phyloP scores from a whole-genome alignment of 441 rosid species.

The Pelargonium citronellum region DNA sequence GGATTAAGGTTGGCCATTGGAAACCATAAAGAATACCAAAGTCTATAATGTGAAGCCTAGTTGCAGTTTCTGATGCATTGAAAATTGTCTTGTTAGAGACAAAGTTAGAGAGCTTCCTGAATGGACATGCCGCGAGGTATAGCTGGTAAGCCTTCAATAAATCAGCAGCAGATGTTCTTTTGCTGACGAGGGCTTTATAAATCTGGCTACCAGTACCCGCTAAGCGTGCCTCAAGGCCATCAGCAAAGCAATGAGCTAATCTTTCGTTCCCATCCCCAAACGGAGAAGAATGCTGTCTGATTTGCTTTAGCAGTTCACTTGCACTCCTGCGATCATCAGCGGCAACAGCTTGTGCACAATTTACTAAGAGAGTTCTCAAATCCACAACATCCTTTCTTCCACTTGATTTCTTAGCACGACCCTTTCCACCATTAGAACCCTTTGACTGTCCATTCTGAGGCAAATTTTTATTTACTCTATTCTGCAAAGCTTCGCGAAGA shows the following conservation, averaged over 20 bases:
- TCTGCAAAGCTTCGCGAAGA: conserved; percentile 42
- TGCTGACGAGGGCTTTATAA: conserved; percentile 49
- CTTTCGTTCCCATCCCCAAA: conserved; percentile 70
- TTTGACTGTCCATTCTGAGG: conserved; percentile 26
- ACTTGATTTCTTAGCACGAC: conserved; percentile 34
- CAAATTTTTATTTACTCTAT: conserved; percentile 28
- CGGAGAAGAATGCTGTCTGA: conserved; percentile 52
- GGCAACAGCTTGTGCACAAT: conserved; percentile 60
- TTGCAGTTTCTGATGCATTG: conserved; percentile 27
- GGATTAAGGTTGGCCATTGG: conserved; percentile 60
- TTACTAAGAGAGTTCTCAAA: conserved; percentile 47
- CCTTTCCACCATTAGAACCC: conserved; percentile 31
- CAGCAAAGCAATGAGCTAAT: conserved; percentile 49
- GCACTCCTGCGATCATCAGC: conserved; percentile 43
- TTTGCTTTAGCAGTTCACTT: conserved; percentile 44
- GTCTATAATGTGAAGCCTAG: conserved; percentile 49
- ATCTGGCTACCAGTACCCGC: conserved; percentile 63
- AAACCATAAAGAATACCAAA: conserved; percentile 68
- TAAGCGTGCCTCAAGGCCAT: conserved; percentile 55
- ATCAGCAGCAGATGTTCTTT: conserved; percentile 44
- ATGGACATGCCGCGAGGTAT: conserved; percentile 56
- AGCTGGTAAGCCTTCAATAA: conserved; percentile 52
- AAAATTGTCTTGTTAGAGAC: conserved; percentile 36
- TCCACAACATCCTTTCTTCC: conserved; percentile 48
- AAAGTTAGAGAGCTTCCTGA: conserved; percentile 47